A percentile compares a stretch with the other conserved stretches of the same genome.
These are phyloP conservation scores for Cardamine occulta DNA, from an alignment of 345 rosid species.

Conservation along the genomic window DNA sequence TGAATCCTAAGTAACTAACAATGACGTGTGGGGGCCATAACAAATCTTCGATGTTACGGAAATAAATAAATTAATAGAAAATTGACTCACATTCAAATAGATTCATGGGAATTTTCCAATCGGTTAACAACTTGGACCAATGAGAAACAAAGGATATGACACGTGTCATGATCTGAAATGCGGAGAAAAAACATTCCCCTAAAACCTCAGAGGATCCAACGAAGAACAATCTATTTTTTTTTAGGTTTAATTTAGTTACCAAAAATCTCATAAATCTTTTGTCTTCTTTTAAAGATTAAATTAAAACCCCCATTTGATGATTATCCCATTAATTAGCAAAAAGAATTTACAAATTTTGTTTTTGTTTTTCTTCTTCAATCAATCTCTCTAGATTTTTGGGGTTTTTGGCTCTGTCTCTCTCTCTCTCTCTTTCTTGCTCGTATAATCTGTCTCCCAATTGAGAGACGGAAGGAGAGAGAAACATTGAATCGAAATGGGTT, in stretches of 20 bases:
- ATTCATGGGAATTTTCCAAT: background rate
- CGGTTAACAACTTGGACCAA: background rate
- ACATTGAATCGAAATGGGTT: slow-evolving; percentile 41
- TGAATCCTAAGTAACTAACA: slow-evolving; percentile 8
- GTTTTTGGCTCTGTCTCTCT: slow-evolving; percentile 3
- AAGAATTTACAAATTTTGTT: fast-evolving
- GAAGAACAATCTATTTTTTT: background rate
- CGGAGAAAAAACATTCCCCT: slow-evolving; percentile 9
- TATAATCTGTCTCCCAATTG: slow-evolving; percentile 7
- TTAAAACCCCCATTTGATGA: slow-evolving; percentile 5
- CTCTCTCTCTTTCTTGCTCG: slow-evolving; percentile 1
- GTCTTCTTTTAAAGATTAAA: background rate
- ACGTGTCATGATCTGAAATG: slow-evolving; percentile 27
- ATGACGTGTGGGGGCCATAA: background rate
- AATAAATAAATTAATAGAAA: background rate
- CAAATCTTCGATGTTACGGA: background rate
- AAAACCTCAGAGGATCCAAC: background rate
- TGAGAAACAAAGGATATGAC: background rate
- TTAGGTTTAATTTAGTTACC: background rate
- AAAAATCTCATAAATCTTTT: slow-evolving; percentile 14
- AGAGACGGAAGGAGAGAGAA: slow-evolving; percentile 29
- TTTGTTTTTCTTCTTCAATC: background rate
- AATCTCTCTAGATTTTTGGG: slow-evolving; percentile 26
- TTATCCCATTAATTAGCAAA: slow-evolving; percentile 23
- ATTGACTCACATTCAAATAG: background rate